phyloP scores from a whole-genome alignment of 1,284 basidiomycete genomes.

The Apiotrichum gamsii region DNA sequence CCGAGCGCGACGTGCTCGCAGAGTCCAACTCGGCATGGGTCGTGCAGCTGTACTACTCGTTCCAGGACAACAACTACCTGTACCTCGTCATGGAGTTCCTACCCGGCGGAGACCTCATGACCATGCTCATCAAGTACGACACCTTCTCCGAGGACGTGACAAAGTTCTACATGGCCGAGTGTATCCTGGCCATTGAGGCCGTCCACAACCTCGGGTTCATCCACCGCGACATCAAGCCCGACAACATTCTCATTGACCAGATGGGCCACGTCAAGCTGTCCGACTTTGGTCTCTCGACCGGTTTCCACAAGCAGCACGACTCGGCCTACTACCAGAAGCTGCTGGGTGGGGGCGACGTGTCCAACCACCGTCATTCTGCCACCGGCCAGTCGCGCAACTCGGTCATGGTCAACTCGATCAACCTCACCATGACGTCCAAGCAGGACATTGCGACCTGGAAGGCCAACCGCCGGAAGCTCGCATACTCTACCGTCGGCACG shows the following conservation, averaged over 20 bases:
- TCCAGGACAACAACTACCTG: constrained; percentile 91
- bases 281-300: constrained; percentile 90
- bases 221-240: constrained; percentile 93
- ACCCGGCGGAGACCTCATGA: constrained; percentile 95
- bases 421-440: constrained; percentile 83
- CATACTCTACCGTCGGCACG: constrained; percentile 96
- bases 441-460: constrained; percentile 99
- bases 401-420: constrained; percentile 92
- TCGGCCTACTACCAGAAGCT: constrained; percentile 91
- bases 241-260: constrained; percentile 95
- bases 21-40: constrained; percentile 98
- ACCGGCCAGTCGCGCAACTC: constrained; percentile 62
- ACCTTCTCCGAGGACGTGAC: constrained; percentile 98
- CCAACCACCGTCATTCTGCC: constrained; percentile 23
- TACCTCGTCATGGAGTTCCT: constrained; percentile 99
- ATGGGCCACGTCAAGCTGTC: constrained; percentile 91
- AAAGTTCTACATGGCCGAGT: constrained; percentile 98
- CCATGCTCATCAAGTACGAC: constrained; percentile 91
- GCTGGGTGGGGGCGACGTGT: constrained; percentile 57
- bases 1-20: constrained; percentile 95
- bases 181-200: constrained; percentile 93
- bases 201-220: constrained; percentile 99
- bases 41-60: constrained; percentile 97
- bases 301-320: constrained; percentile 91
- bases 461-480: constrained; percentile 92